Evolutionary conservation across 768 basidiomycete species (phyloP), one percentile per base, ranked within the genome.

Genomic region (Xerocomellus intermedius): DNA sequence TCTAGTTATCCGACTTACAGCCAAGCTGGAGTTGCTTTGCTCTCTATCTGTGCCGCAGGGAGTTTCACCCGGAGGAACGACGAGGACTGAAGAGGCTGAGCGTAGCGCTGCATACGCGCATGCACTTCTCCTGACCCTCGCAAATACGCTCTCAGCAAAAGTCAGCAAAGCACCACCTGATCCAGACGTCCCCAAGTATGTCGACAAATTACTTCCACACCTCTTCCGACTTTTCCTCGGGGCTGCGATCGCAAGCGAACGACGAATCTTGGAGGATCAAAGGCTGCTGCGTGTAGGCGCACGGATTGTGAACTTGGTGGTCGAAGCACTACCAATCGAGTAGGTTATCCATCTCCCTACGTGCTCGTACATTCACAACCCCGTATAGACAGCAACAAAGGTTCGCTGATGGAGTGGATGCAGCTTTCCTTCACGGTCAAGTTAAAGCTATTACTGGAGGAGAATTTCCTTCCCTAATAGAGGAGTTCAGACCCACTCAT

Each of bases 71-170:
- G 33, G 35, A 21, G 47, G 32, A 26, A 42, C 26, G 3, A 35
- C 13, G 21, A 45, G n/a, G 12, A 68, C 56, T 5, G 66, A 66
- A 6, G 82, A 84, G 35, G 36, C 61, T 2, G 89, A 94, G 67
- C 79, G 84, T 13, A 73, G 70, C n/a, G 84, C 90, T 0, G 89
- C 93, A 12, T 98, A 96, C 66, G 86, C 84, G 1, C 91, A 94
- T 71, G 84, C 94, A 30, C 78, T 98, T 32, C 78, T 98, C 46
- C 75, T 80, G 46, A 83, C 88, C 0, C 72, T 98, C 8, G 76
- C 79, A 2, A 79, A 83, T 39, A 84, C 87, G 0, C 69, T 98
- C 16, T 63, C 71, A 10, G 61, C 58, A 17, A 89, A 89, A 68
- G 73, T 78, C 8, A 70, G 74, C 33, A 66, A 66, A 50, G 24